These are phyloP conservation scores for Aureobasidium sp. DNA, from an alignment of 2,329 filamentous ascomycete genomes.

Conservation along the genomic window DNA sequence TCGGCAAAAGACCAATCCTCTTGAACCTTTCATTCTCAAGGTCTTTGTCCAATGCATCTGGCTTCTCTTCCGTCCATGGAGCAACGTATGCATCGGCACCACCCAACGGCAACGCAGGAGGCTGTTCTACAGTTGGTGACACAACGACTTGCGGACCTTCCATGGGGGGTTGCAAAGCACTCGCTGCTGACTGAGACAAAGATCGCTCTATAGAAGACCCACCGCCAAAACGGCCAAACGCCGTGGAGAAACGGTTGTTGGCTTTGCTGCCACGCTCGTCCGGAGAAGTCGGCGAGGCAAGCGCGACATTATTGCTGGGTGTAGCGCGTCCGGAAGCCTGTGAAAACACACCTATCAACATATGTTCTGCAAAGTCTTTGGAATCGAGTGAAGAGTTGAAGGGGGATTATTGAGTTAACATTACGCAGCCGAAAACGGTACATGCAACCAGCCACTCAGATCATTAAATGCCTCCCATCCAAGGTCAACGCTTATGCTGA, in stretches of 20 bases:
- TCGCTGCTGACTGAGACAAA: not conserved
- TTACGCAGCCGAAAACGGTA: slow-evolving; percentile 9
- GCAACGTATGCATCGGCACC: not conserved
- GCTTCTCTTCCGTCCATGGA: slow-evolving; percentile 11
- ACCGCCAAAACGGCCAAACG: slow-evolving; percentile 1
- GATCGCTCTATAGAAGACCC: not conserved
- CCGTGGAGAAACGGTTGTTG: slow-evolving; percentile 9
- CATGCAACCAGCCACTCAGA: slow-evolving; percentile 8
- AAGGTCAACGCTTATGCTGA: slow-evolving; percentile 12
- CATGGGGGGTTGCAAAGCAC: not conserved
- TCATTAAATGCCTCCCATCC: slow-evolving; percentile 10
- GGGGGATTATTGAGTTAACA: slow-evolving; percentile 10
- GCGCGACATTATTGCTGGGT: slow-evolving; percentile 9
- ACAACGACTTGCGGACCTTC: slow-evolving; percentile 1
- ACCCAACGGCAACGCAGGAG: not conserved
- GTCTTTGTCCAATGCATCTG: not conserved
- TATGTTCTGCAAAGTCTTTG: slow-evolving; percentile 9
- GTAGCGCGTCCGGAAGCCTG: slow-evolving; percentile 8
- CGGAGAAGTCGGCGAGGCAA: slow-evolving; percentile 1
- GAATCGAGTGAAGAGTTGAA: not conserved
- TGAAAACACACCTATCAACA: slow-evolving; percentile 10
- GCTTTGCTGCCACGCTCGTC: slow-evolving; percentile 13
- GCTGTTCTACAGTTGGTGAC: not conserved
- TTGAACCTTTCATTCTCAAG: slow-evolving; percentile 4
- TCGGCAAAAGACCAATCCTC: slow-evolving; percentile 15